These are phyloP conservation scores for Phytophthora hybrid DNA, from an alignment of 352 stramenopile species.

Conservation along the genomic window DNA sequence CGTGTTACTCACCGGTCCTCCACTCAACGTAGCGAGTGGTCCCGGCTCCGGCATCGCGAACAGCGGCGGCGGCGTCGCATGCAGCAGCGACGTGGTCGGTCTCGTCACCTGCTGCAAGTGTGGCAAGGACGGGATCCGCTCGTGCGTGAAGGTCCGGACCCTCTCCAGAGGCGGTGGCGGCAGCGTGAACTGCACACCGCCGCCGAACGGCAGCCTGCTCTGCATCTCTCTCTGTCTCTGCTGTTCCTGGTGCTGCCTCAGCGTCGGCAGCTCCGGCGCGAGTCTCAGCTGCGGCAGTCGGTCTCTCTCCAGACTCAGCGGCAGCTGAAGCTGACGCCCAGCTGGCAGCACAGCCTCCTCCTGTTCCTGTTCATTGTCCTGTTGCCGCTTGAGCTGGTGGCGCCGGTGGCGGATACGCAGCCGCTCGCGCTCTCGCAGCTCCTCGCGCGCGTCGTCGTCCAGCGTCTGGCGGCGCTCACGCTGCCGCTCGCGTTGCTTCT, in stretches of 20 bases:
- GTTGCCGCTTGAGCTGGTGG: slow-evolving; percentile 21
- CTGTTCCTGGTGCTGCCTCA: slow-evolving; percentile 35
- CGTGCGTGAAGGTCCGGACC: slow-evolving; percentile 33
- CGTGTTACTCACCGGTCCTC: slow-evolving; percentile 2
- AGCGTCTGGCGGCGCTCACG: slow-evolving; percentile 51
- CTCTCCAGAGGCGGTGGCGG: slow-evolving; percentile 36
- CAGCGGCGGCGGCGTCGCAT: slow-evolving; percentile 36
- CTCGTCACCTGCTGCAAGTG: slow-evolving; percentile 65
- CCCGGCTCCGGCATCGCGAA: slow-evolving; percentile 38
- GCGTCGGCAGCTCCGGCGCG: slow-evolving; percentile 35
- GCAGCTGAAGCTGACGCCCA: neutral
- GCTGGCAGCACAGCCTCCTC: neutral
- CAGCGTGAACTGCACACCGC: slow-evolving; percentile 48
- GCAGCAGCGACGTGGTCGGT: slow-evolving; percentile 55
- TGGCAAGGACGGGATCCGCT: slow-evolving; percentile 53
- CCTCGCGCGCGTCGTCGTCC: slow-evolving; percentile 48
- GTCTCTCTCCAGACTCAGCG: slow-evolving; percentile 14
- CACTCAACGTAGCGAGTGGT: neutral
- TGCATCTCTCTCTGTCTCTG: slow-evolving; percentile 34
- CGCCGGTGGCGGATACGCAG: slow-evolving; percentile 53
- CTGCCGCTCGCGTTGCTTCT: slow-evolving; percentile 57
- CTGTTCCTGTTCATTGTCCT: slow-evolving; percentile 11
- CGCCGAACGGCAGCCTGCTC: slow-evolving; percentile 34
- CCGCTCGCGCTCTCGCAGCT: slow-evolving; percentile 56
- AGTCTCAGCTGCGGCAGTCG: slow-evolving; percentile 31